Percentiles rank a stretch among this genome's conserved stretches.
phyloP scores from a whole-genome alignment of 805 yeast species.

The Kodamaea kaohsiungensis region DNA sequence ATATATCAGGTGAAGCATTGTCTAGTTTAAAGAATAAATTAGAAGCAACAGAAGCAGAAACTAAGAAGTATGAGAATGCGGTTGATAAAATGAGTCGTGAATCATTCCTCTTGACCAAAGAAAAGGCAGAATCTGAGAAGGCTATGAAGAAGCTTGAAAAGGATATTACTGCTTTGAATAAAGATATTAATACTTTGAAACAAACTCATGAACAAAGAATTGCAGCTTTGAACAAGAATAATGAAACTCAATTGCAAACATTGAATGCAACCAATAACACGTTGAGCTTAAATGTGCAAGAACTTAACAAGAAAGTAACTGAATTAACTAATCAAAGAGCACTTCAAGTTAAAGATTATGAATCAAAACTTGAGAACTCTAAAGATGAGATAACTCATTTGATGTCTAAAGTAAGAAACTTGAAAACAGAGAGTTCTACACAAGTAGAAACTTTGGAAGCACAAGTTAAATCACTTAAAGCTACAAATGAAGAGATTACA shows the following conservation, averaged over 20 bases:
- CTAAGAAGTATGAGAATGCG: constrained; percentile 76
- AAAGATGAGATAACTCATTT: constrained; percentile 36
- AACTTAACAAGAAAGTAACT: constrained; percentile 21
- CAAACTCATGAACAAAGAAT: constrained; percentile 21
- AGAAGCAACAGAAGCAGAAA: constrained; percentile 39
- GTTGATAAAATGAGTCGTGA: constrained; percentile 90
- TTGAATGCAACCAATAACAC: constrained; percentile 2
- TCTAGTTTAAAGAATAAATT: constrained; percentile 34
- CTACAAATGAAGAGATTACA: not conserved
- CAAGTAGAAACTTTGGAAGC: constrained; percentile 2
- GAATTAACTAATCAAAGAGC: constrained; percentile 13
- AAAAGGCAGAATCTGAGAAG: constrained; percentile 53
- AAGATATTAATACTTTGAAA: constrained; percentile 35
- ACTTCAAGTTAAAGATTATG: constrained; percentile 16
- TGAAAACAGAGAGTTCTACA: not conserved
- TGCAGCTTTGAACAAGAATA: constrained; percentile 21
- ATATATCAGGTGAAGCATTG: constrained; percentile 23
- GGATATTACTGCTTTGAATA: constrained; percentile 30
- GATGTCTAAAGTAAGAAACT: constrained; percentile 39
- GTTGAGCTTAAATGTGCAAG: constrained; percentile 23
- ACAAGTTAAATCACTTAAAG: not conserved
- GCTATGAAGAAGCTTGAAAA: constrained; percentile 44
- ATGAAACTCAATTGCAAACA: constrained; percentile 14
- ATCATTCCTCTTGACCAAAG: constrained; percentile 61
- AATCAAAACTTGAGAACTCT: constrained; percentile 26